A percentile compares a stretch with the other conserved stretches of the same genome.
These are phyloP conservation scores for Selaginella moellendorffii DNA, from an alignment of 75 land plant genomes.

Conservation along the genomic window DNA sequence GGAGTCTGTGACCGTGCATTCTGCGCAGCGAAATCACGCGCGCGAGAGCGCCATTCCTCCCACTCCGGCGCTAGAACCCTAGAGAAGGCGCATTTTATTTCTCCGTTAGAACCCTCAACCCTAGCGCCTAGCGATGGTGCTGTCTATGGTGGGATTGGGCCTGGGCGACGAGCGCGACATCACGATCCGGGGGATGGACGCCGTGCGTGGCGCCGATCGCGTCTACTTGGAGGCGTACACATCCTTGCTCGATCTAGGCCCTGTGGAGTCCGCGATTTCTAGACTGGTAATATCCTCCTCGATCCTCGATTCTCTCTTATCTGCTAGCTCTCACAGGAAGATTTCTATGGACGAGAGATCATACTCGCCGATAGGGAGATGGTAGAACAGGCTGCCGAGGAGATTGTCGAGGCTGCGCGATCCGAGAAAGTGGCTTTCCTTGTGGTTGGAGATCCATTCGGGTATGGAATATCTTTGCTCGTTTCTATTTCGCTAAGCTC, in stretches of 20 bases:
- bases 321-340: too few species aligned
- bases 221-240: constrained; percentile 92
- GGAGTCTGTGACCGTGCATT: too few species aligned
- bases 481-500: not conserved
- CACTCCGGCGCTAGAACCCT: too few species aligned
- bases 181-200: constrained; percentile 64
- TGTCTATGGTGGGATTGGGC: constrained; percentile 81
- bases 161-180: constrained; percentile 90
- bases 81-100: too few species aligned
- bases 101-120: too few species aligned
- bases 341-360: constrained; percentile 70
- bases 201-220: constrained; percentile 36
- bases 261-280: constrained; percentile 16
- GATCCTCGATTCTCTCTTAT: too few species aligned
- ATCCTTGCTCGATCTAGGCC: constrained; percentile 81
- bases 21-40: too few species aligned
- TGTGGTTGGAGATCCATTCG: constrained; percentile 99
- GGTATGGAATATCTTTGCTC: constrained; percentile 29
- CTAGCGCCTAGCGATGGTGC: too few species aligned
- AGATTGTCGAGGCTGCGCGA: constrained; percentile 48
- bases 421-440: constrained; percentile 67
- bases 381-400: constrained; percentile 78
- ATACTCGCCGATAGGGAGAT: constrained; percentile 76
- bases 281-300: too few species aligned
- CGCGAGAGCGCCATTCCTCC: too few species aligned